Conservation (phyloP, 306 rosid genomes). For the Senna siamea region DNA sequence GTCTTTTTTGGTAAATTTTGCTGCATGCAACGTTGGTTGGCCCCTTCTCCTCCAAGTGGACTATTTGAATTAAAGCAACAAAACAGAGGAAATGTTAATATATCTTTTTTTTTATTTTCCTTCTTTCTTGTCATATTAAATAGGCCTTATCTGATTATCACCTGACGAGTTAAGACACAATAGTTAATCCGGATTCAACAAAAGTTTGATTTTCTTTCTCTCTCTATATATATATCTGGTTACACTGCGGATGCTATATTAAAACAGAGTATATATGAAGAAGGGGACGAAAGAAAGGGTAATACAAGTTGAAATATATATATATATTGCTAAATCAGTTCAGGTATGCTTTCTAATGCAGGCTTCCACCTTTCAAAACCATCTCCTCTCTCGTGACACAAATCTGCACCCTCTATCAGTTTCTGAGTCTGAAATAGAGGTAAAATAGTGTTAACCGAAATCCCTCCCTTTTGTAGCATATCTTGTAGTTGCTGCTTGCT, state of each 20-base stretch:
- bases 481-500: slow-evolving; percentile 67
- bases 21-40: slow-evolving; percentile 17
- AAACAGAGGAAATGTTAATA: slow-evolving; percentile 1
- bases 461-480: slow-evolving; percentile 63
- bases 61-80: not conserved
- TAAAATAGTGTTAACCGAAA: slow-evolving; percentile 58
- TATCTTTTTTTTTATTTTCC: not conserved
- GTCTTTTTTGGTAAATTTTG: not conserved
- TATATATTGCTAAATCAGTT: slow-evolving; percentile 57
- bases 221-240: not conserved
- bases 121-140: not conserved
- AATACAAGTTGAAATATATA: slow-evolving; percentile 3
- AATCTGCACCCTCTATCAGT: slow-evolving; percentile 34
- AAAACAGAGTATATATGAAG: slow-evolving; percentile 10
- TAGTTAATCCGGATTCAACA: not conserved
- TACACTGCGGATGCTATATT: slow-evolving; percentile 17
- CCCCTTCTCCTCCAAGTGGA: not conserved
- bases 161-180: too few relatives aligned
- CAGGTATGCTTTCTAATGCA: slow-evolving; percentile 75
- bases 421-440: slow-evolving; percentile 46
- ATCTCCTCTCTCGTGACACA: slow-evolving; percentile 27
- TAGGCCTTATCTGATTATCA: too few relatives aligned
- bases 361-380: slow-evolving; percentile 66
- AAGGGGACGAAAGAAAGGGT: slow-evolving; percentile 12
- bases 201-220: slow-evolving; percentile 8